Evolutionary conservation across 352 stramenopile species (phyloP), one percentile per base, ranked within the genome.

Genomic region (Chrysophaeum taylorii): DNA sequence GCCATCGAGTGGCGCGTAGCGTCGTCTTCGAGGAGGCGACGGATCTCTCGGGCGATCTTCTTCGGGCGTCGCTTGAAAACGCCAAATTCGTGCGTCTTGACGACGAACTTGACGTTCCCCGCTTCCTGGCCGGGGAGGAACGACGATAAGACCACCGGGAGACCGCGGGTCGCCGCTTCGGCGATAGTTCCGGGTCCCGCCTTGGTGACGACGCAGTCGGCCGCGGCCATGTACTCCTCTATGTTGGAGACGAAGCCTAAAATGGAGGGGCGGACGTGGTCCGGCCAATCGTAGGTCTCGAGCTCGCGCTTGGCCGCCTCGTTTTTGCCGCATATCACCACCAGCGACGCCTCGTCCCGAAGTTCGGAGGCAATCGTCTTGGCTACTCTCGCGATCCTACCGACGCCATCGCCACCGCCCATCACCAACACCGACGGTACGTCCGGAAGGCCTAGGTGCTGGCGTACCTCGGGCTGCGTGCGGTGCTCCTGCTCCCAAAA

Each of bases 171-270:
- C 5, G 78, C 85, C 33, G 86, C 84, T 70, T 92, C 86, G 14
- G 86, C 86, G 70, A 92, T 92, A 1, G 86, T 91, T 64, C 86
- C 86, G 50, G 86, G 86, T 23, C 85, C 86, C 35, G 86, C 85
- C 66, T 92, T 92, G 31, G 86, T 91, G 12, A 92, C 80, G 21
- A 92, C 73, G 60, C 77, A 81, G 77, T 92, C 86, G 7, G 78
- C 80, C 37, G 86, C 84, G 23, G 76, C 73, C 86, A 92, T 92
- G 75, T 77, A 92, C 78, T 89, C 84, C 70, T 90, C 83, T 83
- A 92, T 92, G 74, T 92, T 92, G 16, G 85, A 78, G 0, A 92
- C 86, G 79, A 90, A 92, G 57, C 86, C 86, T 72, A 79, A 68
- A 18, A 89, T 73, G 60, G 77, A 73, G 2, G 88, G 81, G n/a